Conservation (phyloP, 257 asterid genomes). For the Solanum rostratum region DNA sequence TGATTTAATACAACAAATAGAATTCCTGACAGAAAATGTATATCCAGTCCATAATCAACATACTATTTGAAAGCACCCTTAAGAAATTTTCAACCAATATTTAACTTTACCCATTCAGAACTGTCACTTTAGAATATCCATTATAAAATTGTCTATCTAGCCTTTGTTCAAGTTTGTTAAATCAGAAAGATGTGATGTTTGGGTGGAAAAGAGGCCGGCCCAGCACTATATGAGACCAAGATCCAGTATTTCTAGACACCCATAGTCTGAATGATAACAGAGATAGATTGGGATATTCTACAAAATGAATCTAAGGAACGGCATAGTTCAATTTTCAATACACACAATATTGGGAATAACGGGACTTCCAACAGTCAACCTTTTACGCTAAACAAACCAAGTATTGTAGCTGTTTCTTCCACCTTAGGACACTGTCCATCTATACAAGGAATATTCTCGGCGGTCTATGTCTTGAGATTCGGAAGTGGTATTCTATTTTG, state of each 20-base stretch:
- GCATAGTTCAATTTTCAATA: not conserved
- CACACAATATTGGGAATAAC: not conserved
- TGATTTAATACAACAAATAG: not conserved
- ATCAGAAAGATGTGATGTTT: not conserved
- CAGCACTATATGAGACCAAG: not conserved
- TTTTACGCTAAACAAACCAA: not conserved
- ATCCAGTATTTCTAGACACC: not conserved
- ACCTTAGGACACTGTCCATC: not conserved
- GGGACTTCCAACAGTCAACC: not conserved
- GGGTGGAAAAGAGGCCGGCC: not conserved
- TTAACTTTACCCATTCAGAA: not conserved
- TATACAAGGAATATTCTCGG: not conserved
- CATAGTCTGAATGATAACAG: not conserved
- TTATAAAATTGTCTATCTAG: not conserved
- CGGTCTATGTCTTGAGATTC: not conserved
- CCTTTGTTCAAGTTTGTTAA: not conserved
- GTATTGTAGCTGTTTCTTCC: not conserved
- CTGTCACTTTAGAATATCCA: not conserved
- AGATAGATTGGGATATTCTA: not conserved
- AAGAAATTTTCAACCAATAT: not conserved
- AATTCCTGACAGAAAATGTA: not conserved
- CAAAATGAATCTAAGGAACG: not conserved
- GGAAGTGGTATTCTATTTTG: not conserved
- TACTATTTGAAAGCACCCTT: not conserved
- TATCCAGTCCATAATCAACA: not conserved